Conservation (phyloP, 2,329 filamentous ascomycete species). For the Aspergillus sclerotialis region DNA sequence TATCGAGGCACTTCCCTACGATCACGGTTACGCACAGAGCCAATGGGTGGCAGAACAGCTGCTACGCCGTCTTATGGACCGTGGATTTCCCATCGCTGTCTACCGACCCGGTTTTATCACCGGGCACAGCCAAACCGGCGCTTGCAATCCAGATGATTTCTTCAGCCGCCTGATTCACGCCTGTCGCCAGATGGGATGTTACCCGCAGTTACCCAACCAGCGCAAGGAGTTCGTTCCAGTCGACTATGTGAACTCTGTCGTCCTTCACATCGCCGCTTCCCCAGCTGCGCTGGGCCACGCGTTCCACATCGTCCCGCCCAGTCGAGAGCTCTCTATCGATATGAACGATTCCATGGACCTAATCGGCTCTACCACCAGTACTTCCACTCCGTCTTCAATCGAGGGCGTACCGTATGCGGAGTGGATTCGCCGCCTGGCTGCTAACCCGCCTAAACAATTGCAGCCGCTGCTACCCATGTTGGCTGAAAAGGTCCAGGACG, state of each 20-base stretch:
- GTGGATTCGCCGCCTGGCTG: constrained; percentile 10
- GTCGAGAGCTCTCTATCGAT: constrained; percentile 6
- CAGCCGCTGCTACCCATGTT: constrained; percentile 16
- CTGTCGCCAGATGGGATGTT: constrained; percentile 60
- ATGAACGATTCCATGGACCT: constrained; percentile 11
- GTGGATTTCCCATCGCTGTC: constrained; percentile 64
- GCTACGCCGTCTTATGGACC: constrained; percentile 62
- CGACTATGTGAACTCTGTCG: constrained; percentile 14
- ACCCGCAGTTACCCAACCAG: constrained; percentile 17
- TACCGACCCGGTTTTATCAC: constrained; percentile 75
- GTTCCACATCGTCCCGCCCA: constrained; percentile 14
- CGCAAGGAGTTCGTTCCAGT: constrained; percentile 21
- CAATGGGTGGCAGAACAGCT: constrained; percentile 70
- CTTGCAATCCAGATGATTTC: constrained; percentile 71
- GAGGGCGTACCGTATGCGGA: constrained; percentile 8
- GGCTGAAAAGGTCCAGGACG: constrained; percentile 14
- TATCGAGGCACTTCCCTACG: constrained; percentile 36
- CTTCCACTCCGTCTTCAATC: not conserved
- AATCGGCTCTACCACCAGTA: not conserved
- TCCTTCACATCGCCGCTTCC: constrained; percentile 15
- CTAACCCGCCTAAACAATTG: constrained; percentile 4
- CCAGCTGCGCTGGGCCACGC: constrained; percentile 9
- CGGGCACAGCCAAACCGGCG: constrained; percentile 60
- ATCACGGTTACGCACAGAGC: constrained; percentile 76
- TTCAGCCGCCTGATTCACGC: constrained; percentile 72